These are phyloP conservation scores for Craterostigma plantagineum DNA, from an alignment of 257 asterid species.

Conservation along the genomic window DNA sequence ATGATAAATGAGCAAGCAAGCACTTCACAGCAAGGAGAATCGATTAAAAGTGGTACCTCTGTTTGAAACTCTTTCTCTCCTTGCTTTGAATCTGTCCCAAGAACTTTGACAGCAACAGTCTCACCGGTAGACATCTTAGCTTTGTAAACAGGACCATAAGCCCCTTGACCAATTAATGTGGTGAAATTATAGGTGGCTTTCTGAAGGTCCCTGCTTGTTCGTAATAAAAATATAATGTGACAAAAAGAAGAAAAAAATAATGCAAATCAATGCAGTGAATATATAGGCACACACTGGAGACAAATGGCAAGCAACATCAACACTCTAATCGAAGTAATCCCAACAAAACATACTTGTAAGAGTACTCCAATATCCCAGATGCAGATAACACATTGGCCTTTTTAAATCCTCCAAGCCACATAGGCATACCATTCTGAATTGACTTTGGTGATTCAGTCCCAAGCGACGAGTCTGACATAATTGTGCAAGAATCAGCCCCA, in stretches of 20 bases:
- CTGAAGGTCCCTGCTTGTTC: conserved; percentile 66
- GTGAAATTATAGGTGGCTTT: conserved; percentile 78
- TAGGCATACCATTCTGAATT: conserved; percentile 21
- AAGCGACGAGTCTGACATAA: conserved; percentile 60
- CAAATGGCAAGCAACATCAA: not conserved
- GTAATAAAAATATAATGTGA: too few relatives aligned
- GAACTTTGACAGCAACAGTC: conserved; percentile 86
- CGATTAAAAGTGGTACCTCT: conserved; percentile 33
- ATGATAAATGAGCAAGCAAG: conserved; percentile 6
- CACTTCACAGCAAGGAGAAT: not conserved
- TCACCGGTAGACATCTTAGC: conserved; percentile 76
- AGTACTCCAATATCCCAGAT: conserved; percentile 63
- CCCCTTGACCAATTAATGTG: conserved; percentile 86
- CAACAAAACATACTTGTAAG: conserved; percentile 62
- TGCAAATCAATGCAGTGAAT: not conserved
- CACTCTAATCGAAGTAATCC: not conserved
- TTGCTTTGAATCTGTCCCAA: conserved; percentile 85
- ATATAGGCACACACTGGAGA: not conserved
- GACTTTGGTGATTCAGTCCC: conserved; percentile 72
- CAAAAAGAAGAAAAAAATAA: too few relatives aligned
- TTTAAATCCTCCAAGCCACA: conserved; percentile 45
- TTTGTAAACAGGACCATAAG: conserved; percentile 82
- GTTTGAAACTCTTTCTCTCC: conserved; percentile 91
- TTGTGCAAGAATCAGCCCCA: conserved; percentile 50
- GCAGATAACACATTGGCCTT: conserved; percentile 48